Percentiles rank a stretch among this genome's conserved stretches.
Evolutionary conservation across 768 basidiomycete species (phyloP).

Genomic region (Tubosaeta sp.): DNA sequence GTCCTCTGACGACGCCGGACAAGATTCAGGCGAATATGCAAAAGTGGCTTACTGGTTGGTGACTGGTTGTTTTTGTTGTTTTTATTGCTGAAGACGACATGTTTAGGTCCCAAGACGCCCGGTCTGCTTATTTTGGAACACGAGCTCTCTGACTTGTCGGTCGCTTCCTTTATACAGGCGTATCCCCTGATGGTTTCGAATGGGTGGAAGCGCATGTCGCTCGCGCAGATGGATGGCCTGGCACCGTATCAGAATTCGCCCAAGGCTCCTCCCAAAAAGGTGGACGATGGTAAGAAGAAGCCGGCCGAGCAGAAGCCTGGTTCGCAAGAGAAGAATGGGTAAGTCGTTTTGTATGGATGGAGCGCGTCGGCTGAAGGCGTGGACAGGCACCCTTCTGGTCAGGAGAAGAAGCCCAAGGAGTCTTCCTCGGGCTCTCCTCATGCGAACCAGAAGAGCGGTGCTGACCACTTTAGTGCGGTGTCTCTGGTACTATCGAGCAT

Average conservation of each 20-base stretch:
- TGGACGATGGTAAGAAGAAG: conserved; percentile 18
- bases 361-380: not conserved
- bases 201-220: conserved; percentile 67
- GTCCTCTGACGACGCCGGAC: conserved; percentile 40
- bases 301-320: conserved; percentile 14
- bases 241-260: conserved; percentile 46
- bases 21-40: conserved; percentile 47
- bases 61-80: not conserved
- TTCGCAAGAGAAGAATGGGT: conserved; percentile 3
- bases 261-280: conserved; percentile 21
- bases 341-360: not conserved
- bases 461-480: conserved; percentile 20
- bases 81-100: not conserved
- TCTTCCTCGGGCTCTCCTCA: conserved; percentile 21
- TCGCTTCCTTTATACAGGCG: conserved; percentile 61
- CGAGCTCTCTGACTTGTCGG: conserved; percentile 59
- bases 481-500: conserved; percentile 24
- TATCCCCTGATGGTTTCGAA: conserved; percentile 60
- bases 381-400: conserved; percentile 5
- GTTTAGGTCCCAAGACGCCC: conserved; percentile 59
- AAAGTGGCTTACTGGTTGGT: conserved; percentile 52
- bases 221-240: conserved; percentile 42
- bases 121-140: conserved; percentile 86
- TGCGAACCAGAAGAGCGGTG: conserved; percentile 33
- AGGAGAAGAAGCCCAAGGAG: conserved; percentile 4